These are phyloP conservation scores for Drosera capensis DNA, from an alignment of 148 eudicot genomes.

Conservation along the genomic window DNA sequence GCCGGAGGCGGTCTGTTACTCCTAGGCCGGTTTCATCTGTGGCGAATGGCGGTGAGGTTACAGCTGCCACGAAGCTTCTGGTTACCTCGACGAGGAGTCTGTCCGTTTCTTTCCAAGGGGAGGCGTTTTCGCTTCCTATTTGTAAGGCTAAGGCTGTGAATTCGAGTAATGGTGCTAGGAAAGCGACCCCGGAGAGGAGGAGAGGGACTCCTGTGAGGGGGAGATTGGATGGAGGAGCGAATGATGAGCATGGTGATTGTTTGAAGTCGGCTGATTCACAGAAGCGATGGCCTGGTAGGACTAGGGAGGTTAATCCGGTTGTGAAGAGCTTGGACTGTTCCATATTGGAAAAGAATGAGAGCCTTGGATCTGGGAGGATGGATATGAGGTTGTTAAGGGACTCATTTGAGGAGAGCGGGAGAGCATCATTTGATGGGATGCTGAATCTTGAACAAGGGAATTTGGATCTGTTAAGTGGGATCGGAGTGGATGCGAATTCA, in stretches of 20 bases:
- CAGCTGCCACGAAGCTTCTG: constrained; percentile 65
- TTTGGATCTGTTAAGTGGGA: constrained; percentile 30
- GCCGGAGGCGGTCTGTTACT: constrained; percentile 48
- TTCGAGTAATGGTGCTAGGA: constrained; percentile 35
- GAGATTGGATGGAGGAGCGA: constrained; percentile 36
- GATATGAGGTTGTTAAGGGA: constrained; percentile 41
- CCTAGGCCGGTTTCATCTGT: constrained; percentile 27
- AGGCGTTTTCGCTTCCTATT: constrained; percentile 65
- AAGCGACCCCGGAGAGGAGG: constrained; percentile 71
- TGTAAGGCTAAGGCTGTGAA: constrained; percentile 69
- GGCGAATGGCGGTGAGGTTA: constrained; percentile 34
- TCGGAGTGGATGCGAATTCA: constrained; percentile 30
- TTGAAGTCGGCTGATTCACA: constrained; percentile 56
- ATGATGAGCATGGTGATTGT: constrained; percentile 49
- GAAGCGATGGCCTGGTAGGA: constrained; percentile 74
- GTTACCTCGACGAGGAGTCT: constrained; percentile 78
- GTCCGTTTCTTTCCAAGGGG: constrained; percentile 92
- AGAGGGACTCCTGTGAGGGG: constrained; percentile 47
- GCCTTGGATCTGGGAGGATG: constrained; percentile 42
- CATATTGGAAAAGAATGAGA: constrained; percentile 25
- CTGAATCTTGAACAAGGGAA: constrained; percentile 40
- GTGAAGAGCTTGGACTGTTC: constrained; percentile 49
- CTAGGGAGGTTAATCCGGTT: constrained; percentile 24
- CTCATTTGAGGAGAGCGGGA: constrained; percentile 41
- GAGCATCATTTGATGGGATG: constrained; percentile 73